These are phyloP conservation scores for Rutstroemia sp. DNA, from an alignment of 2,329 filamentous ascomycete genomes.

Conservation along the genomic window DNA sequence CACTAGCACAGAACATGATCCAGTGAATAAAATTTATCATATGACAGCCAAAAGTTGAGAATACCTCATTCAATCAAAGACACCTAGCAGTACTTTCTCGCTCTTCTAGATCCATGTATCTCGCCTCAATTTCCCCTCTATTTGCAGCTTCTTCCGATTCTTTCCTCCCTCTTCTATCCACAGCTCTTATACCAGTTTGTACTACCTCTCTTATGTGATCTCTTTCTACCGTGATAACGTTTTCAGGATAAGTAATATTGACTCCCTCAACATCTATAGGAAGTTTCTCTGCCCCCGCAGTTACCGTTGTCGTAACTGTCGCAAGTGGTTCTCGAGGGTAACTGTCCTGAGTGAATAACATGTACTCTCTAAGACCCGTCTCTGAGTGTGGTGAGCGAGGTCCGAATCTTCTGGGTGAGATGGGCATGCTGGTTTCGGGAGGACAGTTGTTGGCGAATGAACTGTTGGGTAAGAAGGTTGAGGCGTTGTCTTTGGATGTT, in stretches of 20 bases:
- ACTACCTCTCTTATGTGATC: background rate
- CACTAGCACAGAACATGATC: too few species aligned
- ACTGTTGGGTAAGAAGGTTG: conserved; percentile 9
- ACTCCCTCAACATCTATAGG: background rate
- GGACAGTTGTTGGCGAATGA: background rate
- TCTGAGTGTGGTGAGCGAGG: background rate
- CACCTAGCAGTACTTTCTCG: background rate
- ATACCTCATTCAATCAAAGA: background rate
- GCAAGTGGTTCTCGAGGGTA: background rate
- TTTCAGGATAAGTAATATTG: background rate
- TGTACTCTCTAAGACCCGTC: background rate
- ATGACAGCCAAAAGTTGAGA: background rate
- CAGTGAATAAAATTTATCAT: too few species aligned
- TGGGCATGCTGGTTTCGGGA: background rate
- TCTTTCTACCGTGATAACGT: background rate
- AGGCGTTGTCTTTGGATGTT: conserved; percentile 34
- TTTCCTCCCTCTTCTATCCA: background rate
- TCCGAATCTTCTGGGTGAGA: background rate
- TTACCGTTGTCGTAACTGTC: background rate
- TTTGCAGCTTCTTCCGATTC: background rate
- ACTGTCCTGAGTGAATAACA: background rate
- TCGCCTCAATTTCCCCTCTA: background rate
- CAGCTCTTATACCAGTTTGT: background rate
- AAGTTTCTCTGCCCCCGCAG: background rate
- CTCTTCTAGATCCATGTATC: background rate